Percentiles rank a stretch among this genome's conserved stretches.
phyloP scores from a whole-genome alignment of 352 stramenopile genomes.

The Thraustochytrium striatum region DNA sequence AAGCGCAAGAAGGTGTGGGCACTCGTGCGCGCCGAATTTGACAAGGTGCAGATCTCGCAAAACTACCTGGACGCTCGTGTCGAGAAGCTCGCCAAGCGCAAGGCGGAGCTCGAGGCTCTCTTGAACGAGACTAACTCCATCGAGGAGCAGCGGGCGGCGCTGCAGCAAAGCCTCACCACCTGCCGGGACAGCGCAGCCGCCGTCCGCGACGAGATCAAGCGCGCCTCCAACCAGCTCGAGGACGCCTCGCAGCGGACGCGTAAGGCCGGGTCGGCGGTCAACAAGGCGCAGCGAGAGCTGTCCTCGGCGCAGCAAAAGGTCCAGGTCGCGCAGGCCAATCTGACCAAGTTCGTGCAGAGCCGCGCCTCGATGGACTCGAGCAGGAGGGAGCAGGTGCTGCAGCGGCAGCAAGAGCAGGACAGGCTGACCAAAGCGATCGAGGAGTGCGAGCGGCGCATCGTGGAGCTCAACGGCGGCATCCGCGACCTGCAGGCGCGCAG shows the following conservation, averaged over 20 bases:
- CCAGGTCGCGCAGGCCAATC: too few species aligned
- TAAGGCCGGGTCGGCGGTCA: too few species aligned
- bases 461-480: background rate
- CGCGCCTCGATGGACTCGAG: too few species aligned
- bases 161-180: background rate
- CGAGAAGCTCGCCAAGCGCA: conserved; percentile 56
- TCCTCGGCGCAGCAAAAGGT: too few species aligned
- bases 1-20: conserved; percentile 51
- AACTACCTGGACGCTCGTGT: conserved; percentile 52
- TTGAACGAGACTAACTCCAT: background rate
- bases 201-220: background rate
- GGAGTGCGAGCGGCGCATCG: background rate
- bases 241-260: too few species aligned
- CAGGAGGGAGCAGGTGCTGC: too few species aligned
- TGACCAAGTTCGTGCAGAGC: too few species aligned
- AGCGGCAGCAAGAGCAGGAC: too few species aligned
- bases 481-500: background rate
- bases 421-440: background rate
- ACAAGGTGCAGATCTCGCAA: conserved; percentile 46
- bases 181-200: background rate
- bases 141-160: background rate
- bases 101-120: conserved; percentile 51
- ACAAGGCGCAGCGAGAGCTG: too few species aligned
- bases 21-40: conserved; percentile 56
- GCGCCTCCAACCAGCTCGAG: background rate